These are phyloP conservation scores for Candida insectorum DNA, from an alignment of 805 yeast genomes.

Conservation along the genomic window DNA sequence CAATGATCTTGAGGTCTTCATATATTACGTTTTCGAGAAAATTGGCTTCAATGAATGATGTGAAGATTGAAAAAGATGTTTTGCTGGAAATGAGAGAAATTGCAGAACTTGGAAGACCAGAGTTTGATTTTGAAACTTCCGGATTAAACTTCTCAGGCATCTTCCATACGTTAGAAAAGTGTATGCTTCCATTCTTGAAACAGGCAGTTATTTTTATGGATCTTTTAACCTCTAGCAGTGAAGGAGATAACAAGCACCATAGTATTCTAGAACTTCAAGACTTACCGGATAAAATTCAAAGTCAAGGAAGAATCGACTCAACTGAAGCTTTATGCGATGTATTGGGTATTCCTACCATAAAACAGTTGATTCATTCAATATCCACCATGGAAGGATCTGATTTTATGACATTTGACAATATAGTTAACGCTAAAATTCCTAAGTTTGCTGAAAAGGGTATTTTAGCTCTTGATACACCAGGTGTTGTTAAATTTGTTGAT, in stretches of 20 bases:
- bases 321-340: slow-evolving; percentile 21
- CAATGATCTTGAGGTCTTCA: slow-evolving; percentile 14
- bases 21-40: no score
- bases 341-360: slow-evolving; percentile 22
- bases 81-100: no score
- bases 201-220: slow-evolving; percentile 31
- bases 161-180: slow-evolving; percentile 18
- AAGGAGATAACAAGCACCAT: slow-evolving; percentile 23
- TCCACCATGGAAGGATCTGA: slow-evolving; percentile 15
- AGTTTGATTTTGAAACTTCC: no score
- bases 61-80: no score
- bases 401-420: slow-evolving; percentile 18
- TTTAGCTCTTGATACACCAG: slow-evolving; percentile 47
- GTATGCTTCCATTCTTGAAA: slow-evolving; percentile 31
- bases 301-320: slow-evolving; percentile 15
- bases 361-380: slow-evolving; percentile 14
- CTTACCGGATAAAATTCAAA: slow-evolving; percentile 14
- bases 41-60: no score
- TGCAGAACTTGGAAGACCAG: no score
- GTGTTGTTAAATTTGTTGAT: slow-evolving; percentile 48
- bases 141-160: slow-evolving; percentile 11
- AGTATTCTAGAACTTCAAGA: slow-evolving; percentile 15
- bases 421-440: slow-evolving; percentile 24
- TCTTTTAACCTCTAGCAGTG: slow-evolving; percentile 24
- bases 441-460: slow-evolving; percentile 19